Percentiles rank a stretch among this genome's conserved stretches.
phyloP scores from a whole-genome alignment of 2,329 filamentous ascomycete species.

The Diplodia seriata region DNA sequence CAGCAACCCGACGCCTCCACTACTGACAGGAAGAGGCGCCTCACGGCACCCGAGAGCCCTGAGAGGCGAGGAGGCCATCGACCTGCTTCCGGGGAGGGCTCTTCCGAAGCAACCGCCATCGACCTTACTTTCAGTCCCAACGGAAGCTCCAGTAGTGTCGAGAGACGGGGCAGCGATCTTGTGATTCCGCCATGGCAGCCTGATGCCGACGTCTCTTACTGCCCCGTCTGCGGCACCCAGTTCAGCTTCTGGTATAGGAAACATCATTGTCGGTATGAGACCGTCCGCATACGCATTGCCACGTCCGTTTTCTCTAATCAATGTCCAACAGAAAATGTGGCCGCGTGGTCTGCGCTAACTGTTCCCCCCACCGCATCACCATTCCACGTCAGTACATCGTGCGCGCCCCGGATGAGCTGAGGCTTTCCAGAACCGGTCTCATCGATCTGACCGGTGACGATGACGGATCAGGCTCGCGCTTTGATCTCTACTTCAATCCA shows the following conservation, averaged over 20 bases:
- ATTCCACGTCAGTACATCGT: constrained; percentile 95
- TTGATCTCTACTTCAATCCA: constrained; percentile 49
- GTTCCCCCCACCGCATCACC: constrained; percentile 92
- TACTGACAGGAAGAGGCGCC: constrained; percentile 46
- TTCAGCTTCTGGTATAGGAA: constrained; percentile 89
- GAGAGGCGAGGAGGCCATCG: constrained; percentile 41
- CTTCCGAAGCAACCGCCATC: constrained; percentile 17
- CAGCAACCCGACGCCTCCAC: constrained; percentile 3
- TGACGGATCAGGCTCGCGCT: constrained; percentile 41
- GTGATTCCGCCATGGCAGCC: constrained; percentile 84
- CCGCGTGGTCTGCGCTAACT: constrained; percentile 85
- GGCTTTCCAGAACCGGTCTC: constrained; percentile 35
- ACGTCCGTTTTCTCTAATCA: not conserved
- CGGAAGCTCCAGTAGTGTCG: not conserved
- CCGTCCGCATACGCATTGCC: not conserved
- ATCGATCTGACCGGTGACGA: constrained; percentile 56
- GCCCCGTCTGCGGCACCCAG: constrained; percentile 79
- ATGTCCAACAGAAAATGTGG: constrained; percentile 75
- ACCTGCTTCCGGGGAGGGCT: constrained; percentile 15
- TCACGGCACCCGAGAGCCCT: constrained; percentile 45
- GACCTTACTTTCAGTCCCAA: constrained; percentile 13
- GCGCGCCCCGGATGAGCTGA: constrained; percentile 57
- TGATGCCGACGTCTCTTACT: constrained; percentile 79
- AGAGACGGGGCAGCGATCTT: constrained; percentile 42
- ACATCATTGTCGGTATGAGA: constrained; percentile 82